phyloP scores from a whole-genome alignment of 306 rosid genomes.

The Sicyos edulis region DNA sequence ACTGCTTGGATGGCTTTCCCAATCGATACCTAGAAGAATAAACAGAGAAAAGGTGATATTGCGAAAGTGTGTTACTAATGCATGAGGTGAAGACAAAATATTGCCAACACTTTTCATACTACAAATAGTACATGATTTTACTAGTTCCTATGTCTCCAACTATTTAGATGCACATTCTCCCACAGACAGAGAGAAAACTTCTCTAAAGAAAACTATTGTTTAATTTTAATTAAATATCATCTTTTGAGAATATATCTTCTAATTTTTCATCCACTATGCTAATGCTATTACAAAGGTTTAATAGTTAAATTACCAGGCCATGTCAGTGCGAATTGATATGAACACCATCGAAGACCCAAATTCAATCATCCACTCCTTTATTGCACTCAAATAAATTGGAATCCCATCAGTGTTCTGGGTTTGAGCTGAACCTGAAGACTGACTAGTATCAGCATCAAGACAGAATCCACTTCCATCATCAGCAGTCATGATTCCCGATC shows the following conservation, averaged over 20 bases:
- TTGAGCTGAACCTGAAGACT: conserved; percentile 49
- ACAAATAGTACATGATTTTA: neutral
- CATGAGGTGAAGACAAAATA: neutral
- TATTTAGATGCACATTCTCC: neutral
- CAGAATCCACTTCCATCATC: conserved; percentile 87
- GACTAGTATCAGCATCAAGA: conserved; percentile 57
- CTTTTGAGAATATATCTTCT: neutral
- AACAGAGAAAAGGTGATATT: conserved; percentile 2
- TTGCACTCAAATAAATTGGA: conserved; percentile 79
- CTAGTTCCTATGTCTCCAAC: neutral
- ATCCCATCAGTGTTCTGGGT: conserved; percentile 60
- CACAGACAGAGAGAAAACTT: neutral
- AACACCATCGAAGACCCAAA: conserved; percentile 82
- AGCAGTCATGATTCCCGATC: conserved; percentile 76
- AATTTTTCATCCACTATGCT: neutral
- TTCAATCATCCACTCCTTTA: conserved; percentile 97
- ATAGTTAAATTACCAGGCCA: conserved; percentile 68
- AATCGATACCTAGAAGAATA: conserved; percentile 70
- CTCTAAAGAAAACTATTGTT: neutral
- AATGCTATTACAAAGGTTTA: conserved; percentile 11
- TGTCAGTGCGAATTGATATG: conserved; percentile 81
- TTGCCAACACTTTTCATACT: neutral
- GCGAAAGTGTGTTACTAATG: neutral
- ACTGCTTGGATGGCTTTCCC: conserved; percentile 88
- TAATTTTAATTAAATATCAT: neutral